Percentiles rank a stretch among this genome's conserved stretches.
Conservation (phyloP, 305 asterid genomes). For the Lippia alba region DNA sequence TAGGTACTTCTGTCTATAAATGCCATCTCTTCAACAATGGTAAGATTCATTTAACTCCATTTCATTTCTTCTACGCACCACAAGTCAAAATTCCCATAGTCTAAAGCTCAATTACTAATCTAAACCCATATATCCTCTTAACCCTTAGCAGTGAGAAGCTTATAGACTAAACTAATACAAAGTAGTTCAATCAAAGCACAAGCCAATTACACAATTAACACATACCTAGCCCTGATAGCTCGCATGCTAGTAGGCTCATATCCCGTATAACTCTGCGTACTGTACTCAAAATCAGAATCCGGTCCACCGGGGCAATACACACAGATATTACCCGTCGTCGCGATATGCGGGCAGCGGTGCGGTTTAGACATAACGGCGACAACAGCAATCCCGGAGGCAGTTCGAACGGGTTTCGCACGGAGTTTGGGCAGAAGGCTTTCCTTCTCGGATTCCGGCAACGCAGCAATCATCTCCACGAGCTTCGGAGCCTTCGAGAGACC, state of each 20-base stretch:
- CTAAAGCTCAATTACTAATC: background rate
- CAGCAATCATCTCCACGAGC: constrained; percentile 97
- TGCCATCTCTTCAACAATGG: background rate
- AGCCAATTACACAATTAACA: background rate
- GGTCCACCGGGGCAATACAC: constrained; percentile 93
- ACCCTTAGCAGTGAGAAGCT: background rate
- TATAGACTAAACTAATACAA: too few relatives aligned
- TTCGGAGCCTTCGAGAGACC: constrained; percentile 93
- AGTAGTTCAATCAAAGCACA: background rate
- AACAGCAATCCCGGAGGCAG: constrained; percentile 96
- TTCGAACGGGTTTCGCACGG: constrained; percentile 93
- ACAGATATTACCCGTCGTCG: constrained; percentile 86
- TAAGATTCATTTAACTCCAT: background rate
- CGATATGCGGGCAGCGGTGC: constrained; percentile 92
- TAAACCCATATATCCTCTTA: background rate
- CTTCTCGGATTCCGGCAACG: constrained; percentile 88
- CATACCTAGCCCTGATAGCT: constrained; percentile 96
- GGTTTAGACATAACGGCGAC: constrained; percentile 99
- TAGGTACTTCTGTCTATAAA: background rate
- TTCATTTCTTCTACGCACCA: background rate
- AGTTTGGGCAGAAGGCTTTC: constrained; percentile 88
- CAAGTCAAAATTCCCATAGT: background rate
- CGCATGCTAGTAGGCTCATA: constrained; percentile 99
- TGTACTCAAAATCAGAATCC: constrained; percentile 91
- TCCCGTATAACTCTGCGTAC: constrained; percentile 98